phyloP scores from a whole-genome alignment of 2,329 filamentous ascomycete genomes.

The Calonectria pteridis region DNA sequence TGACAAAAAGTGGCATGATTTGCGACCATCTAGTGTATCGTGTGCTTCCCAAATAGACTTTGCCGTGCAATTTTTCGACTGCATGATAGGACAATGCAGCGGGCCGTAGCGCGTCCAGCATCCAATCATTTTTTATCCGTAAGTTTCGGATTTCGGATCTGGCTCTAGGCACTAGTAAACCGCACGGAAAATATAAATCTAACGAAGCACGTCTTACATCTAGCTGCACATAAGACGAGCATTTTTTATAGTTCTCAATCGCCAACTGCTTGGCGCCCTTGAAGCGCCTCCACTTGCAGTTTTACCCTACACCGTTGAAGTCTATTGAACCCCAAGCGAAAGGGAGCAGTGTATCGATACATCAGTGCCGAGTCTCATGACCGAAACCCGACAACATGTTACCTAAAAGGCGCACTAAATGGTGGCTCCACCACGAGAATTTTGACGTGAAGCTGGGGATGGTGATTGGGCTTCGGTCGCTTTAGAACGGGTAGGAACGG shows the following conservation, averaged over 20 bases:
- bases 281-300: neutral
- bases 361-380: neutral
- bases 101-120: neutral
- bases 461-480: conserved; percentile 6
- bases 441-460: neutral
- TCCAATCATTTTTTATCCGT: neutral
- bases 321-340: neutral
- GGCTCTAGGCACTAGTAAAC: neutral
- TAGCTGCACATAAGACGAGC: neutral
- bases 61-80: neutral
- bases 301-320: neutral
- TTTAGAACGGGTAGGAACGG: conserved; percentile 6
- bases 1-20: neutral
- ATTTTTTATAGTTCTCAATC: neutral
- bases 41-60: neutral
- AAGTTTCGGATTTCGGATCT: neutral
- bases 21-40: neutral
- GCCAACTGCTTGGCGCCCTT: neutral
- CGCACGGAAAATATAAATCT: neutral
- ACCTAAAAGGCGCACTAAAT: neutral
- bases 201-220: neutral
- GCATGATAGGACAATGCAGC: neutral
- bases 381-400: neutral
- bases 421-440: neutral
- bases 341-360: neutral